Evolutionary conservation across 2,329 filamentous ascomycete species (phyloP).

Genomic region (Fusarium neocosmosporiellum): DNA sequence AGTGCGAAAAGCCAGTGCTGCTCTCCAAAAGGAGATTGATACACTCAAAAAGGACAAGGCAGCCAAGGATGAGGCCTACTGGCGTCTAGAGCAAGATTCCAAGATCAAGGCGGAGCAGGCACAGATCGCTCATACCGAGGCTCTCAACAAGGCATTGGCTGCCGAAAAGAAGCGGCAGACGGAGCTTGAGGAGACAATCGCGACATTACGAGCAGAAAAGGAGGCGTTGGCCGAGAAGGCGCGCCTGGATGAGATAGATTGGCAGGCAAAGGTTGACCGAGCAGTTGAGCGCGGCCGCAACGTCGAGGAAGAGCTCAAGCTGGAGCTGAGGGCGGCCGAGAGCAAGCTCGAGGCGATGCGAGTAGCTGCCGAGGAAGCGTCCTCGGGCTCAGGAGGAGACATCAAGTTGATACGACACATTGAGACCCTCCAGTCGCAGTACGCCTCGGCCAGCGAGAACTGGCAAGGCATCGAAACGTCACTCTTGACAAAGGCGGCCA

Average conservation of each 20-base stretch:
- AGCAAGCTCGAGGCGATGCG: slow-evolving; percentile 91
- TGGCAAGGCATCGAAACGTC: slow-evolving; percentile 97
- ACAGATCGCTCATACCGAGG: slow-evolving; percentile 73
- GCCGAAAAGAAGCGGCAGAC: slow-evolving; percentile 69
- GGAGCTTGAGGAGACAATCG: slow-evolving; percentile 67
- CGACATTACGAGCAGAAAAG: slow-evolving; percentile 81
- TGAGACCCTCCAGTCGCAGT: slow-evolving; percentile 95
- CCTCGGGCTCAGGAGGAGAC: slow-evolving; percentile 83
- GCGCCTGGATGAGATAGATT: slow-evolving; percentile 74
- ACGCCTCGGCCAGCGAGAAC: slow-evolving; percentile 92
- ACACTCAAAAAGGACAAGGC: slow-evolving; percentile 62
- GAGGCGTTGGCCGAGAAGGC: slow-evolving; percentile 78
- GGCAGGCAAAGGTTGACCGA: slow-evolving; percentile 78
- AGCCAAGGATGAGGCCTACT: slow-evolving; percentile 72
- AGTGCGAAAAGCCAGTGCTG: slow-evolving; percentile 65
- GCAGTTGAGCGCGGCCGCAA: slow-evolving; percentile 76
- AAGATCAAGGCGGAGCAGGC: slow-evolving; percentile 73
- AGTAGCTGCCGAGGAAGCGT: slow-evolving; percentile 86
- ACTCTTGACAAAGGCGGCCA: slow-evolving; percentile 79
- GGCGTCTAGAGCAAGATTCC: slow-evolving; percentile 76
- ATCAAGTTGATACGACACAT: slow-evolving; percentile 93
- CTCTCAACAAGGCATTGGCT: slow-evolving; percentile 74
- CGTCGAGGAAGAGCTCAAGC: slow-evolving; percentile 80
- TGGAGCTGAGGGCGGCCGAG: slow-evolving; percentile 83
- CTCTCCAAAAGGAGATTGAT: slow-evolving; percentile 53